Evolutionary conservation across 306 rosid genomes (phyloP).

Genomic region (Malus asiatica): DNA sequence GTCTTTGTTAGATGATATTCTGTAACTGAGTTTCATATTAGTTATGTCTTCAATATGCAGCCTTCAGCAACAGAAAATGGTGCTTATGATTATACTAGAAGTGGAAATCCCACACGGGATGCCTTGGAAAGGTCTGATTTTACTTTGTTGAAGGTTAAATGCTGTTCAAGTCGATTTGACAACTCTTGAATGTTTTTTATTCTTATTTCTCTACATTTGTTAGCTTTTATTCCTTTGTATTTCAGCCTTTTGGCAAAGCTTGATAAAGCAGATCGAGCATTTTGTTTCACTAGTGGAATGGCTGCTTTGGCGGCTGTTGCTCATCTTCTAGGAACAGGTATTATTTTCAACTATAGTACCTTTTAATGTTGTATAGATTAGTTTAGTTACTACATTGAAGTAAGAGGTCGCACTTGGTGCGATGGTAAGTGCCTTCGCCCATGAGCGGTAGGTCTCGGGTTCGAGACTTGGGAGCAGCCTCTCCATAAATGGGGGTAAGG

Average conservation of each 20-base stretch:
- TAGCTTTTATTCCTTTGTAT: slow-evolving; percentile 16
- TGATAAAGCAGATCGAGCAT: slow-evolving; percentile 87
- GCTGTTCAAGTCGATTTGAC: slow-evolving; percentile 2
- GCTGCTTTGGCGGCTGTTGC: slow-evolving; percentile 83
- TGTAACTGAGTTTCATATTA: neutral
- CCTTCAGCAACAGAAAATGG: slow-evolving; percentile 84
- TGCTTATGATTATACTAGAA: slow-evolving; percentile 83
- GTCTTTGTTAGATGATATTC: neutral
- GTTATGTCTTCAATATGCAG: slow-evolving; percentile 34
- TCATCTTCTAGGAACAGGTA: slow-evolving; percentile 75
- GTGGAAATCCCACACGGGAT: slow-evolving; percentile 94
- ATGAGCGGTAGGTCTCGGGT: too few relatives aligned
- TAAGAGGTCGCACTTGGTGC: too few relatives aligned
- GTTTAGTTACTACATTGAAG: neutral
- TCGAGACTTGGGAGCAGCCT: too few relatives aligned
- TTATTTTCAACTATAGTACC: slow-evolving; percentile 5
- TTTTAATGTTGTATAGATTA: neutral
- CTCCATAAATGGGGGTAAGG: too few relatives aligned
- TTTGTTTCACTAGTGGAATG: slow-evolving; percentile 97
- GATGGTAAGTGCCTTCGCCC: too few relatives aligned
- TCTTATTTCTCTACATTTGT: slow-evolving; percentile 4
- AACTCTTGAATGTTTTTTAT: neutral
- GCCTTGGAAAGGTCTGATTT: slow-evolving; percentile 63
- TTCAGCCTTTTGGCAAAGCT: slow-evolving; percentile 71
- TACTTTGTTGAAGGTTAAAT: slow-evolving; percentile 5